phyloP scores from a whole-genome alignment of 2,329 filamentous ascomycete genomes.

The Kalaharituber pfeilii region DNA sequence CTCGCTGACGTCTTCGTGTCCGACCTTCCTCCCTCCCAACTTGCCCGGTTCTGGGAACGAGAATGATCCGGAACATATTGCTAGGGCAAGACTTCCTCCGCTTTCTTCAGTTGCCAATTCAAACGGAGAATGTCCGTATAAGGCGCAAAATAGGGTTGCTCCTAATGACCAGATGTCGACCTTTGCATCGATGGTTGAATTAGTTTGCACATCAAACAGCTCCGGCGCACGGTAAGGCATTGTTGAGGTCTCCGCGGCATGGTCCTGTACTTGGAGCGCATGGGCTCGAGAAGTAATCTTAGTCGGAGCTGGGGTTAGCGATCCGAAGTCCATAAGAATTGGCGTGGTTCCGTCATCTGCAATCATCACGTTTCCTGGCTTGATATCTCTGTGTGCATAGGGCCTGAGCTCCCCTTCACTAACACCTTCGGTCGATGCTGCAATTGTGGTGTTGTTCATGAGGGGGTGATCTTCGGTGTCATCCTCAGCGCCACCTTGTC shows the following conservation, averaged over 20 bases:
- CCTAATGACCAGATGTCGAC: conserved; percentile 96
- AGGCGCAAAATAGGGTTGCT: conserved; percentile 91
- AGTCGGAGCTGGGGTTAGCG: conserved; percentile 69
- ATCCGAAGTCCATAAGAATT: conserved; percentile 95
- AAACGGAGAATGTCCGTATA: conserved; percentile 92
- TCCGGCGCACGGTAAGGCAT: conserved; percentile 98
- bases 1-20: conserved; percentile 41
- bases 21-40: conserved; percentile 41
- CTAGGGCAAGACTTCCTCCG: conserved; percentile 54
- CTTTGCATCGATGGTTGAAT: conserved; percentile 79
- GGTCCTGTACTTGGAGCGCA: conserved; percentile 83
- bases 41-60: conserved; percentile 78
- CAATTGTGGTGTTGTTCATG: conserved; percentile 16
- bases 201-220: conserved; percentile 94
- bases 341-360: conserved; percentile 73
- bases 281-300: conserved; percentile 78
- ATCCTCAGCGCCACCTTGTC: conserved; percentile 30
- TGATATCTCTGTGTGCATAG: conserved; percentile 92
- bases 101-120: conserved; percentile 93
- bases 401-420: conserved; percentile 35
- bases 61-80: conserved; percentile 63
- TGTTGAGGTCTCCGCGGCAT: conserved; percentile 85
- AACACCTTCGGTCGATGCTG: conserved; percentile 11
- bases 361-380: conserved; percentile 98
- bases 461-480: conserved; percentile 20